Conservation (phyloP, 106 monocot species). For the Triglochin maritima region DNA sequence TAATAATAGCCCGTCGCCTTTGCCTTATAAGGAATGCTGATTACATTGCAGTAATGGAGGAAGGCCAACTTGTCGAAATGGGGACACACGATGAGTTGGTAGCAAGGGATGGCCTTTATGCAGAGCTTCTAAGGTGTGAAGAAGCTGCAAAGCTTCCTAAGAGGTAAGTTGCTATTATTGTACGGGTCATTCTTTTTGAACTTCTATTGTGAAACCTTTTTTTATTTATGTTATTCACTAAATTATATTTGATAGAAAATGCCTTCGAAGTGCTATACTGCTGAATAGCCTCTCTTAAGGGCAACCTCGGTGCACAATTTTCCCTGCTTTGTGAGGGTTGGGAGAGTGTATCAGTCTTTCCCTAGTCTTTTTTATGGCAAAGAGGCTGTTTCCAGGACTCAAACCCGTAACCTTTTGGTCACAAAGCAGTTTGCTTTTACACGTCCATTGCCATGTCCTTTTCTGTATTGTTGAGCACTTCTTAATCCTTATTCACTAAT, state of each 20-base stretch:
- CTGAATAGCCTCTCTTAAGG: too few species aligned
- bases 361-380: too few species aligned
- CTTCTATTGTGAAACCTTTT: neutral
- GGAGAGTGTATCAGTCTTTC: too few species aligned
- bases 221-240: too few species aligned
- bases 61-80: conserved; percentile 97
- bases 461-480: too few species aligned
- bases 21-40: conserved; percentile 95
- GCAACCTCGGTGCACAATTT: too few species aligned
- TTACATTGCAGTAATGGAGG: conserved; percentile 99
- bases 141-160: conserved; percentile 95
- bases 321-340: too few species aligned
- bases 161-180: conserved; percentile 34
- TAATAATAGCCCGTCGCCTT: conserved; percentile 91
- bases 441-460: neutral
- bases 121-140: conserved; percentile 94
- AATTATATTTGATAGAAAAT: too few species aligned
- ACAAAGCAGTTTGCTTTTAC: neutral
- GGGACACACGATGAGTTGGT: conserved; percentile 96
- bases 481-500: too few species aligned
- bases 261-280: too few species aligned
- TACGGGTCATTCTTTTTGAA: conserved; percentile 7
- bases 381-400: too few species aligned
- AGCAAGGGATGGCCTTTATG: conserved; percentile 81
- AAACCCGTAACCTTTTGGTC: too few species aligned